Conservation (phyloP, 140 eudicot genomes). For the Erigeron philadelphicus region DNA sequence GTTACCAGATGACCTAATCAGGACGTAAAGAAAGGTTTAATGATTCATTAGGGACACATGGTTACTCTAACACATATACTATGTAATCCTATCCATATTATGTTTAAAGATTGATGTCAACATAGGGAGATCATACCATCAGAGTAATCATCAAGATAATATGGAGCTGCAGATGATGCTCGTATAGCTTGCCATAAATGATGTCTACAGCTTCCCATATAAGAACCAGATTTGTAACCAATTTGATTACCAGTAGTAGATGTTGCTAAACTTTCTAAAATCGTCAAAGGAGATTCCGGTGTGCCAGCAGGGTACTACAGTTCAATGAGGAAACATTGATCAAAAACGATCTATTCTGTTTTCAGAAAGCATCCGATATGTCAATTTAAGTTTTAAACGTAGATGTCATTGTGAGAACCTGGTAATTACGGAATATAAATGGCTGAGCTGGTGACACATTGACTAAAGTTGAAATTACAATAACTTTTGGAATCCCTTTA, state of each 20-base stretch:
- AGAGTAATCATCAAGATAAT: constrained; percentile 90
- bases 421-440: constrained; percentile 91
- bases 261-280: constrained; percentile 53
- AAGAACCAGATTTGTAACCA: constrained; percentile 63
- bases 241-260: constrained; percentile 53
- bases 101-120: background rate
- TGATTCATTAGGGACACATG: no score
- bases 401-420: constrained; percentile 39
- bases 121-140: constrained; percentile 52
- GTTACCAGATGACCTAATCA: no score
- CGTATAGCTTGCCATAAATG: constrained; percentile 91
- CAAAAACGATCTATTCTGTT: background rate
- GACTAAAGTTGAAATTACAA: constrained; percentile 81
- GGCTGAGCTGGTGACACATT: constrained; percentile 88
- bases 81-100: background rate
- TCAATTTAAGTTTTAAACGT: background rate
- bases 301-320: constrained; percentile 95
- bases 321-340: constrained; percentile 13
- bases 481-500: constrained; percentile 80
- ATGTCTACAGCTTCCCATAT: constrained; percentile 88
- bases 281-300: constrained; percentile 60
- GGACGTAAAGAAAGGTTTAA: no score
- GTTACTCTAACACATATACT: no score
- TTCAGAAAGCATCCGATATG: constrained; percentile 14
- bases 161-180: constrained; percentile 99